Evolutionary conservation across 257 asterid genomes (phyloP).

Genomic region (Cordia subcordata): DNA sequence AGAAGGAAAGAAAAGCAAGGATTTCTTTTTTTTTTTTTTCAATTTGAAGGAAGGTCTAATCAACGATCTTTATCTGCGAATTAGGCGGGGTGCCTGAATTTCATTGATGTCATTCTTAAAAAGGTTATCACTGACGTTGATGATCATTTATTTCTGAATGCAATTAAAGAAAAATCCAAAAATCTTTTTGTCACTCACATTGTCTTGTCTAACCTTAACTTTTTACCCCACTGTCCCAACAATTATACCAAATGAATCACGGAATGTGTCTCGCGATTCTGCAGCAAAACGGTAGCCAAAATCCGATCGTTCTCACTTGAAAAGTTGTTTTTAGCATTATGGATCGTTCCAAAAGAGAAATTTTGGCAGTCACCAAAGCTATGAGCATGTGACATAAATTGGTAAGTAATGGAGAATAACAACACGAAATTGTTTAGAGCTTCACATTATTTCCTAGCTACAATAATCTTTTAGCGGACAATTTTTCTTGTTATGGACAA

Average conservation of each 20-base stretch:
- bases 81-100: too few species aligned
- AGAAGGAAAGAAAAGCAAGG: too few species aligned
- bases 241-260: conserved; percentile 12
- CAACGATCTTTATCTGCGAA: too few species aligned
- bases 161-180: conserved; percentile 7
- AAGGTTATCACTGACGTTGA: too few species aligned
- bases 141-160: background rate
- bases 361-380: background rate
- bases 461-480: conserved; percentile 3
- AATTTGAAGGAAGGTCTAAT: too few species aligned
- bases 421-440: background rate
- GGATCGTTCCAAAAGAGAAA: background rate
- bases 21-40: too few species aligned
- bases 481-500: conserved; percentile 11
- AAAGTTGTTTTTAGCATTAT: background rate
- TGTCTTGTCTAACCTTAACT: conserved; percentile 24
- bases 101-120: too few species aligned
- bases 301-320: background rate
- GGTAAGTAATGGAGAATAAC: background rate
- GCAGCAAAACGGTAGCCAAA: background rate
- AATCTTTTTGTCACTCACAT: background rate
- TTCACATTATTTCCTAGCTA: too few species aligned
- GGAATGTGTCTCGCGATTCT: background rate
- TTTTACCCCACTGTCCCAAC: conserved; percentile 16
- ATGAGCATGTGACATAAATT: background rate